Conservation (phyloP, 2,329 filamentous ascomycete species). For the Byssothecium circinans region DNA sequence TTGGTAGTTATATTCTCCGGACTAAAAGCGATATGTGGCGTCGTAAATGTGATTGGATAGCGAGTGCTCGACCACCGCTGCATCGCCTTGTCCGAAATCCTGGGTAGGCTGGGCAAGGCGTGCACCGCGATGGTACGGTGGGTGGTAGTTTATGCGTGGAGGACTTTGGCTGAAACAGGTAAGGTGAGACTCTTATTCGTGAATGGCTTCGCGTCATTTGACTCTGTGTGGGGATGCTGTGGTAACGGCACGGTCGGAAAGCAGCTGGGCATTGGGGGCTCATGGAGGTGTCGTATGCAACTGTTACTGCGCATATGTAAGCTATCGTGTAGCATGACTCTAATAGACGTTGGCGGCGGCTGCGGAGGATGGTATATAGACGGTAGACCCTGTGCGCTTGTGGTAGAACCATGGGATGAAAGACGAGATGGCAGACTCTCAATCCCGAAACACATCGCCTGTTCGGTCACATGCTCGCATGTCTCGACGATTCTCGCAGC, state of each 20-base stretch:
- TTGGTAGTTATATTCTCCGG: too few species aligned
- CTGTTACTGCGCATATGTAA: background rate
- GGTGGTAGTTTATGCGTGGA: background rate
- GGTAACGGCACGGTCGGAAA: background rate
- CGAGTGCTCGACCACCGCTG: background rate
- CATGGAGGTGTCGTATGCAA: background rate
- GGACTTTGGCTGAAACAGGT: background rate
- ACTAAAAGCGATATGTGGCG: background rate
- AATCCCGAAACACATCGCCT: conserved; percentile 5
- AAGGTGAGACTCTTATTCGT: background rate
- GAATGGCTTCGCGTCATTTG: background rate
- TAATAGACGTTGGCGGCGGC: background rate
- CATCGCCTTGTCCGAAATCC: background rate
- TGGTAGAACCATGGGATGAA: background rate
- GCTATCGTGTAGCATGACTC: background rate
- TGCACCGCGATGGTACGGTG: background rate
- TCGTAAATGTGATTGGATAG: background rate
- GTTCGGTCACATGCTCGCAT: conserved; percentile 1
- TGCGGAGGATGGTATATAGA: conserved; percentile 2
- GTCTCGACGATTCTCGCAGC: conserved; percentile 13
- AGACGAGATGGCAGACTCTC: conserved; percentile 1
- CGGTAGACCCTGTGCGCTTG: background rate
- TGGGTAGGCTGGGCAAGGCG: background rate
- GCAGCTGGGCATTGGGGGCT: background rate
- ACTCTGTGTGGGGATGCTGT: background rate